A percentile compares a stretch with the other conserved stretches of the same genome.
phyloP scores from a whole-genome alignment of 805 yeast genomes.

The Candida sakaeoensis region DNA sequence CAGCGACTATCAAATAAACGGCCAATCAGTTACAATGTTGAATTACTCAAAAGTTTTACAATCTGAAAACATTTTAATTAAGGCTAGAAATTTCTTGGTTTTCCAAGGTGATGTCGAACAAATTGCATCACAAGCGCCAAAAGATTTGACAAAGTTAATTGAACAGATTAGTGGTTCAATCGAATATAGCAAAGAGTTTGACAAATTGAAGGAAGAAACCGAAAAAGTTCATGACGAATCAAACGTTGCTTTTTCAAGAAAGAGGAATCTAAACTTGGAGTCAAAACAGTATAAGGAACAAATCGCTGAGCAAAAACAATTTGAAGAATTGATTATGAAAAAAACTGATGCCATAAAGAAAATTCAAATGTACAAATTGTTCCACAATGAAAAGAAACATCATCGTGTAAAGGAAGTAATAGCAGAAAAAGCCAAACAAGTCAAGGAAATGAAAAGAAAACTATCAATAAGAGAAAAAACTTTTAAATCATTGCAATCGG shows the following conservation, averaged over 20 bases:
- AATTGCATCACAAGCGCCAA: conserved; percentile 82
- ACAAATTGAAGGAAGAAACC: conserved; percentile 54
- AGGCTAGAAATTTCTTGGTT: conserved; percentile 87
- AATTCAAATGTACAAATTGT: conserved; percentile 61
- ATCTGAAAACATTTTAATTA: conserved; percentile 75
- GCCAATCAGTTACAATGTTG: conserved; percentile 52
- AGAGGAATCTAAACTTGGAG: conserved; percentile 68
- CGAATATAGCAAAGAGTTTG: conserved; percentile 66
- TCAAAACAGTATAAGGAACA: conserved; percentile 76
- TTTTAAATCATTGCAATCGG: conserved; percentile 26
- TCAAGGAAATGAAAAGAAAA: conserved; percentile 30
- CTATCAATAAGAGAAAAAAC: conserved; percentile 24
- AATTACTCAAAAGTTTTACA: conserved; percentile 67
- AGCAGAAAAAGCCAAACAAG: conserved; percentile 29
- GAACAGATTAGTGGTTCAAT: conserved; percentile 84
- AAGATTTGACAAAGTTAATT: conserved; percentile 65
- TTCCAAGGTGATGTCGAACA: conserved; percentile 97
- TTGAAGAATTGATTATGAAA: conserved; percentile 51
- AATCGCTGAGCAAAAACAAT: conserved; percentile 64
- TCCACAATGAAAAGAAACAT: conserved; percentile 50
- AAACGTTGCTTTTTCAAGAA: conserved; percentile 60
- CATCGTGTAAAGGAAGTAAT: conserved; percentile 31
- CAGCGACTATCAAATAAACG: conserved; percentile 67
- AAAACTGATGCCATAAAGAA: conserved; percentile 44
- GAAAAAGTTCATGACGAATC: conserved; percentile 65